Evolutionary conservation across 176 grass and related monocot genomes (phyloP).

Genomic region (Hordeum vulgare): DNA sequence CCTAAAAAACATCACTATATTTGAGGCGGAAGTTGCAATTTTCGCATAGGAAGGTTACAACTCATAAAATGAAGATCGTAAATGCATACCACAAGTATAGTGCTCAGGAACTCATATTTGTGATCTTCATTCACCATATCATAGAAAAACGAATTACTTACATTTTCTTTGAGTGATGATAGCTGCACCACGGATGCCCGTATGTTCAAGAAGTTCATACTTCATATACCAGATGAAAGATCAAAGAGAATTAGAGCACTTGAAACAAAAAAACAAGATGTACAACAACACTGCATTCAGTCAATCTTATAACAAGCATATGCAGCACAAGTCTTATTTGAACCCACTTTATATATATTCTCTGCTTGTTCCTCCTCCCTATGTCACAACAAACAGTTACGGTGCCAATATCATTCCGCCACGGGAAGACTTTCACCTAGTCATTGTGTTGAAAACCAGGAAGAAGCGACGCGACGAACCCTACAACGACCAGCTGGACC

Average conservation of each 20-base stretch:
- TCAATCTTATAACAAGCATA: not conserved
- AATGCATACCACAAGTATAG: too few relatives aligned
- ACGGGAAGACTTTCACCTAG: constrained; percentile 17
- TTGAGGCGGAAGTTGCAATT: too few relatives aligned
- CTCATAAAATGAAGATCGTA: too few relatives aligned
- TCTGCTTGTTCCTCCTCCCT: not conserved
- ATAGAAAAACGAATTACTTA: not conserved
- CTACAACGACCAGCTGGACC: constrained; percentile 76
- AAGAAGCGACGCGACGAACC: constrained; percentile 85
- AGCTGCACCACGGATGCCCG: not conserved
- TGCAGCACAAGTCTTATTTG: constrained; percentile 1
- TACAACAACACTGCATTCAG: not conserved
- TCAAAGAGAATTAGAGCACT: not conserved
- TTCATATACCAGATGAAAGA: not conserved
- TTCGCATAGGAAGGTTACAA: too few relatives aligned
- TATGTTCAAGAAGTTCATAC: not conserved
- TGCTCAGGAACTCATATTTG: too few relatives aligned
- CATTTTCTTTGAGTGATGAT: not conserved
- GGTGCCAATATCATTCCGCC: not conserved
- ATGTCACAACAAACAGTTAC: constrained; percentile 28
- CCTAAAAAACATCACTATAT: too few relatives aligned
- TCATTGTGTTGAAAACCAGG: constrained; percentile 81
- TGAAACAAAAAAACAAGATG: not conserved
- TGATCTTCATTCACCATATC: not conserved
- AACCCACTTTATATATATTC: not conserved